Evolutionary conservation across 2,329 filamentous ascomycete species (phyloP), one percentile per base, ranked within the genome.

Genomic region (Ascochyta koolunga): DNA sequence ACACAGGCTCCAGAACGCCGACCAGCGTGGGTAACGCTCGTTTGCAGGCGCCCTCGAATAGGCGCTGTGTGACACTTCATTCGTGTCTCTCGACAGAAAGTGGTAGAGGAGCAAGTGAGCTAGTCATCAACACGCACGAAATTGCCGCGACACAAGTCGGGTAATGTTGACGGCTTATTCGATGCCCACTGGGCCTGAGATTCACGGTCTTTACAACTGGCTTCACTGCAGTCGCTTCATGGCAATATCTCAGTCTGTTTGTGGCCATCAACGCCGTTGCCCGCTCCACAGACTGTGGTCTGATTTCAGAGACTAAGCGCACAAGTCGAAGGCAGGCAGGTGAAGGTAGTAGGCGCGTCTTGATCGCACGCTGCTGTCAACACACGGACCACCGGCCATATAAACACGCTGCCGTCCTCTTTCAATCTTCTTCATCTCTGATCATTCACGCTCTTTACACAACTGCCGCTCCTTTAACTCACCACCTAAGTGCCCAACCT

Each of bases 341-440:
- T 54, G 44, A 48, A 54, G 31, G 47, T 33, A 50, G 54, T 25
- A 58, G 54, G 54, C 25, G 42, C 54, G 24, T 29, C 54, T 50
- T 35, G 32, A 29, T 25, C 18, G 8, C 33, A 47, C 36, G 46
- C 45, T 41, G 21, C 44, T 39, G 27, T 40, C 40, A 43, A 41
- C 19, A 41, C 47, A 43, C 39, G 32, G 16, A n/a, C 39, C 48
- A 29, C 35, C 13, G 4, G 24, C 6, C 32, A 33, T 50, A 56
- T 56, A 56, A 55, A 56, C 29, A 56, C 38, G n/a, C 41, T 40
- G 32, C 22, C 16, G 4, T 36, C 22, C 33, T 15, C 18, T 21
- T 42, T 15, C 16, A 42, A 36, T 18, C 33, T 39, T 32, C 45
- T 39, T 27, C 42, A 43, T 27, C 43, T 47, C 38, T 36, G 56